Conservation (phyloP, 2,329 filamentous ascomycete genomes). For the Monosporascus sp. region DNA sequence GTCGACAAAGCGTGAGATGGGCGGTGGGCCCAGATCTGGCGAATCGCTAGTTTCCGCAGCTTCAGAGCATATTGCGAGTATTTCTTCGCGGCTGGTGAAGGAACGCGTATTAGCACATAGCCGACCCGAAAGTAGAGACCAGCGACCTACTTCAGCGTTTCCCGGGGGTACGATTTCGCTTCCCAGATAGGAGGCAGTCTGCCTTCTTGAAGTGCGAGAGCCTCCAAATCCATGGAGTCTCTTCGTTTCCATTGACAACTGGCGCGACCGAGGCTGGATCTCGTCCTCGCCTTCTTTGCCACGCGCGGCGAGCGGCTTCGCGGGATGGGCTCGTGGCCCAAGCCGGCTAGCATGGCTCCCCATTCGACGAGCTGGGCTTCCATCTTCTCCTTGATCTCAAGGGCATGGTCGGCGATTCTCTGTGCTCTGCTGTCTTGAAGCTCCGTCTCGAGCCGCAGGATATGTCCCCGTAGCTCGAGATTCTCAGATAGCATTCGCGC, state of each 20-base stretch:
- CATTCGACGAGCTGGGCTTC: conserved; percentile 69
- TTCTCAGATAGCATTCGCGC: conserved; percentile 75
- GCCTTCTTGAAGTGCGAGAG: conserved; percentile 44
- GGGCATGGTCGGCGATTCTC: conserved; percentile 59
- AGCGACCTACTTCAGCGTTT: conserved; percentile 55
- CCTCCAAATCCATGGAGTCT: conserved; percentile 48
- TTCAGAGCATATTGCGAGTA: conserved; percentile 51
- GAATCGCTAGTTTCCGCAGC: conserved; percentile 50
- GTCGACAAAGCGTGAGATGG: conserved; percentile 53
- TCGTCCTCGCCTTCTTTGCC: conserved; percentile 35
- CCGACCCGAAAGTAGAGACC: background rate
- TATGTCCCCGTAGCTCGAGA: conserved; percentile 63
- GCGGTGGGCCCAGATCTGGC: conserved; percentile 62
- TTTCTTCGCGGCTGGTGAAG: conserved; percentile 49
- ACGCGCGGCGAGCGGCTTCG: conserved; percentile 38
- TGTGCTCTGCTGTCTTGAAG: conserved; percentile 55
- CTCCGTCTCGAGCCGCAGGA: conserved; percentile 64
- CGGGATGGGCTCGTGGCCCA: conserved; percentile 55
- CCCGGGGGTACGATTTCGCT: conserved; percentile 60
- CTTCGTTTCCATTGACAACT: conserved; percentile 52
- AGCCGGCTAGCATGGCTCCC: conserved; percentile 57
- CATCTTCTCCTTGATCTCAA: conserved; percentile 64
- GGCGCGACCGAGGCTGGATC: conserved; percentile 34
- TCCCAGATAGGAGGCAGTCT: conserved; percentile 64
- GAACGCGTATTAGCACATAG: conserved; percentile 16